Evolutionary conservation across 192 early-diverging fungal genomes (phyloP), one percentile per base, ranked within the genome.

Genomic region (Backusella mclennaniae): DNA sequence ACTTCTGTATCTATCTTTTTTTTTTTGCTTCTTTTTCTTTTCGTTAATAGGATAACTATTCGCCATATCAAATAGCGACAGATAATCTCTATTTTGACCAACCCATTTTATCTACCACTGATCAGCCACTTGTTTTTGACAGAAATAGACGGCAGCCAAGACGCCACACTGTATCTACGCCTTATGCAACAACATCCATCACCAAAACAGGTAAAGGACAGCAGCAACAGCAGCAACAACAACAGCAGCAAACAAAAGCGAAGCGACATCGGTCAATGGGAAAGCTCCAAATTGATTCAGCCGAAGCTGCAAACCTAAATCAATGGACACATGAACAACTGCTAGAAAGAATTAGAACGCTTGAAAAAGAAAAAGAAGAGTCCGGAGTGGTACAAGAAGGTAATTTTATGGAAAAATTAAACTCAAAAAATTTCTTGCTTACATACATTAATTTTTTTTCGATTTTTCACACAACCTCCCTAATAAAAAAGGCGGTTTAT

Each of bases 291-390:
- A 26, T 67, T 14, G 56, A 38, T 44, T 15, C 71, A 23, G 42
- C 6, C 35, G 73, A 46, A 33, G 21, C 44, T 69, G 44, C 36
- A 31, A 74, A 74, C 8, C 23, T 79, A 14, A 73, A 70, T 4
- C 52, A 56, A 68, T 74, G 66, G 72, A 73, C 77, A 14, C 77
- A 73, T 35, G 77, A 73, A 35, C 66, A 79, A 21, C 59, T 79
- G 3, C 66, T 74, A 26, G 77, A 73, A 70, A 46, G 72, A 63
- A 36, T 79, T 6, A 69, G 67, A 38, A 67, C 59, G 63, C 53
- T 79, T 4, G 77, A 79, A 70, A 73, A 79, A 69, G 72, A 79
- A 53, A 79, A 74, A 35, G 66, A 72, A n/a, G 66, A 56, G 49
- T 38, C 69, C 4, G 35, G 46, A 29, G 56, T 63, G 26, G 26